Percentiles rank a stretch among this genome's conserved stretches.
phyloP scores from a whole-genome alignment of 2,329 filamentous ascomycete species.

The Colletotrichum kahawae region DNA sequence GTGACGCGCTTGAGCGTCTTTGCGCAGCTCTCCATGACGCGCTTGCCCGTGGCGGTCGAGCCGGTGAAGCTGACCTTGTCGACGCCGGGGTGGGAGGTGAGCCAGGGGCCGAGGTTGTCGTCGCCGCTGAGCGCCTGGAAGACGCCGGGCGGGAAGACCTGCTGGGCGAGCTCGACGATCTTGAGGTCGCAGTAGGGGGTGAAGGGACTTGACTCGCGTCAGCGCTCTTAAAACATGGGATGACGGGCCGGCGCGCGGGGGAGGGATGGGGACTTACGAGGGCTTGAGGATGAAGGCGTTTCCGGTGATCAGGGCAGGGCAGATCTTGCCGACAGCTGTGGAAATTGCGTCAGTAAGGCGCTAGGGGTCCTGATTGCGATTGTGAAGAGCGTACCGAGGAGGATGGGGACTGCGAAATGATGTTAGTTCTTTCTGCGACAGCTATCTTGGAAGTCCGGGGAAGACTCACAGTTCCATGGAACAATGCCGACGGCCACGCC shows the following conservation, averaged over 20 bases:
- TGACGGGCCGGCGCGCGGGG: background rate
- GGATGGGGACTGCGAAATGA: background rate
- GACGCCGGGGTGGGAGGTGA: slow-evolving; percentile 64
- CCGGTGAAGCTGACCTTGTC: slow-evolving; percentile 70
- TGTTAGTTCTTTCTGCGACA: background rate
- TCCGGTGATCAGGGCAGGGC: slow-evolving; percentile 61
- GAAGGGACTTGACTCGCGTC: slow-evolving; percentile 42
- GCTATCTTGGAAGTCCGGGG: slow-evolving; percentile 26
- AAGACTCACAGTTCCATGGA: slow-evolving; percentile 61
- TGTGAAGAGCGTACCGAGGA: background rate
- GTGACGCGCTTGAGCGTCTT: slow-evolving; percentile 65
- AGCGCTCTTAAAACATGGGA: background rate
- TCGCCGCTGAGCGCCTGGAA: slow-evolving; percentile 65
- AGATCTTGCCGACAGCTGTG: slow-evolving; percentile 55
- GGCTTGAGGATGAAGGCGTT: slow-evolving; percentile 63
- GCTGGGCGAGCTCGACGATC: slow-evolving; percentile 60
- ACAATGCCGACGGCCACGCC: slow-evolving; percentile 50
- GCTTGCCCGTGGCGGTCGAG: slow-evolving; percentile 64
- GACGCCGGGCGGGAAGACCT: slow-evolving; percentile 67
- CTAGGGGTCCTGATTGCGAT: background rate
- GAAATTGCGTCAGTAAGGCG: background rate
- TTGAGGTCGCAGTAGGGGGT: slow-evolving; percentile 65
- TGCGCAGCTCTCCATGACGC: slow-evolving; percentile 60
- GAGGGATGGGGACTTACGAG: slow-evolving; percentile 33
- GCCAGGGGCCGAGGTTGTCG: slow-evolving; percentile 62